Evolutionary conservation across 139 green algal species (phyloP), one percentile per base, ranked within the genome.

Genomic region (Chlorella sp.): DNA sequence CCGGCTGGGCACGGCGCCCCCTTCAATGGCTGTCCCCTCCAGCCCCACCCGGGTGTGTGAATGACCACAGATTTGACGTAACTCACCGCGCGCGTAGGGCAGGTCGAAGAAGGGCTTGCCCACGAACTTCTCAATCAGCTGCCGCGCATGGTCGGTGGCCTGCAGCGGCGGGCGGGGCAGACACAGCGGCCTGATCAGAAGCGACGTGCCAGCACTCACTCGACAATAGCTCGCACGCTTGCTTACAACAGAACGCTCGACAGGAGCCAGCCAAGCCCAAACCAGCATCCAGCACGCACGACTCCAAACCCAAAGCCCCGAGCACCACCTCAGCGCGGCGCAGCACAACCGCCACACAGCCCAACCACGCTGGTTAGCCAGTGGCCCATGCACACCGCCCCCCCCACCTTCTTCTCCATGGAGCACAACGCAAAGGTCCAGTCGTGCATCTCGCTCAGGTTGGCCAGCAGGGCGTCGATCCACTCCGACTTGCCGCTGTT

Each of bases 401-500:
- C 34, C 6, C 83, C 26, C 48, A 90, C 91, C 80, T 92, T 90
- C 87, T 98, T 98, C 92, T 98, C 95, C 89, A 98, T 93, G 44
- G 88, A 94, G 87, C 95, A 98, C 70, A 99, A 75, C 5, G 94
- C 95, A 84, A 99, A 97, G 65, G 81, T 91, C 96, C 97, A 99
- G 80, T 94, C 93, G 62, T 97, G 84, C 34, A 88, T 60, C 34
- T 92, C 77, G 2, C 93, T 88, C 64, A 99, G 90, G 89, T 99
- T 99, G 77, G 91, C 90, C 51, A 96, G 77, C 74, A 99, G 90
- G 36, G 96, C 96, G 84, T 99, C 97, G n/a, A 99, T 90, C 95
- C 95, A 99, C 87, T 99, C 96, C 73, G 84, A 94, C 90, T 99
- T 99, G 80, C 97, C 97, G n/a, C 88, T 95, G 92, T 99, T 99